Conservation (phyloP, 1,284 basidiomycete genomes). For the Hymenochaete sp. region DNA sequence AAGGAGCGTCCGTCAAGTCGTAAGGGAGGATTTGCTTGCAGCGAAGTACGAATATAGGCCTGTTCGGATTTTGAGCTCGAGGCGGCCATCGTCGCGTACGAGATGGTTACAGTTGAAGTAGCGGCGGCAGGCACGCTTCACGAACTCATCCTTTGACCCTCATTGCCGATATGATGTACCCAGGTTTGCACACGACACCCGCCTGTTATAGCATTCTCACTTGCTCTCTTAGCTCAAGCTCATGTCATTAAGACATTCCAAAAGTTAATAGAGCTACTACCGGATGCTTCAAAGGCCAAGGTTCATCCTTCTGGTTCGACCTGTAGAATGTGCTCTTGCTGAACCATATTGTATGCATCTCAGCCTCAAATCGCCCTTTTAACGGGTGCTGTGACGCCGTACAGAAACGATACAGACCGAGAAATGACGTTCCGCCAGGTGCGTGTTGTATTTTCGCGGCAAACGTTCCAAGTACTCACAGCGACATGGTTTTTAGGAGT, state of each 20-base stretch:
- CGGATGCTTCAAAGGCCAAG: slow-evolving; percentile 41
- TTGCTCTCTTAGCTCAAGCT: neutral
- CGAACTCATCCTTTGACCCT: slow-evolving; percentile 2
- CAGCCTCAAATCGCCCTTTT: slow-evolving; percentile 58
- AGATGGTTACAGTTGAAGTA: no score
- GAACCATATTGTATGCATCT: no score
- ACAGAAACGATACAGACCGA: slow-evolving; percentile 82
- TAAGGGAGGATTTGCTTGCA: slow-evolving; percentile 45
- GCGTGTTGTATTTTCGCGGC: neutral
- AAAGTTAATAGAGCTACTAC: slow-evolving; percentile 32
- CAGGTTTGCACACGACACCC: slow-evolving; percentile 1
- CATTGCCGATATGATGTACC: slow-evolving; percentile 11
- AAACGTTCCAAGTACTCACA: neutral
- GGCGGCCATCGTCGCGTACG: slow-evolving; percentile 19
- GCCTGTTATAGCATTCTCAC: neutral
- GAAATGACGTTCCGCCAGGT: slow-evolving; percentile 67
- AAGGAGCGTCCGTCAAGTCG: slow-evolving; percentile 61
- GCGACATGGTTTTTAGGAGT: slow-evolving; percentile 40
- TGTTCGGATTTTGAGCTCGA: slow-evolving; percentile 66
- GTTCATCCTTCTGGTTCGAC: slow-evolving; percentile 28
- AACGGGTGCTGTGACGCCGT: slow-evolving; percentile 51
- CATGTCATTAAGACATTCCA: slow-evolving; percentile 17
- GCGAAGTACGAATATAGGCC: slow-evolving; percentile 59
- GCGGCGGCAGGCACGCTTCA: neutral
- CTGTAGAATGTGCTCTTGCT: no score